phyloP scores from a whole-genome alignment of 768 basidiomycete species.

The Sistotremastrum suecicum region DNA sequence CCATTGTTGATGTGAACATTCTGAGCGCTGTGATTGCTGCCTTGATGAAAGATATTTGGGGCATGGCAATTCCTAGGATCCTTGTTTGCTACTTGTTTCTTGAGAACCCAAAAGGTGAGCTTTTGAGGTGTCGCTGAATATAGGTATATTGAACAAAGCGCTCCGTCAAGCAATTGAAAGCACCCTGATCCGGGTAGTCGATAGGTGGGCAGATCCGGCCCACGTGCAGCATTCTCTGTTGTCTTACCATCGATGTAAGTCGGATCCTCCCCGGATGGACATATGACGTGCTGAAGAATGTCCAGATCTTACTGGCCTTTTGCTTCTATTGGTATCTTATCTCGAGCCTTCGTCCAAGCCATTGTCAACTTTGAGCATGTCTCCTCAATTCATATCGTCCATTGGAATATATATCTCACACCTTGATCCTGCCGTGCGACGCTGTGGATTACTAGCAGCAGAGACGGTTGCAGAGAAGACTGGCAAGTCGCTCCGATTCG shows the following conservation, averaged over 20 bases:
- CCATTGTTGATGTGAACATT: no score
- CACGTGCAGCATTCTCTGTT: constrained; percentile 73
- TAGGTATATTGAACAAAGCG: background rate
- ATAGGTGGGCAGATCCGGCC: constrained; percentile 61
- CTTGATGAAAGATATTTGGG: no score
- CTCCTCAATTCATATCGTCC: constrained; percentile 48
- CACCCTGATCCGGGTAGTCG: constrained; percentile 21
- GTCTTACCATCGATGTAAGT: constrained; percentile 61
- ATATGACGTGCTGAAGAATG: background rate
- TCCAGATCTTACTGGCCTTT: constrained; percentile 57
- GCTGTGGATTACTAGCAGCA: constrained; percentile 86
- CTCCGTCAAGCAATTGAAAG: background rate
- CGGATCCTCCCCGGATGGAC: background rate
- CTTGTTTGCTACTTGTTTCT: no score
- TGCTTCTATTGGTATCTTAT: constrained; percentile 52
- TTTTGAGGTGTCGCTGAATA: no score
- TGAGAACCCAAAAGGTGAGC: no score
- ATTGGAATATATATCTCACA: constrained; percentile 70
- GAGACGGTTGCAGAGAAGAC: constrained; percentile 57
- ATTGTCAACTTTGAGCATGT: constrained; percentile 33
- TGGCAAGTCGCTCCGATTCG: constrained; percentile 63
- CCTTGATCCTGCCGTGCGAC: constrained; percentile 57
- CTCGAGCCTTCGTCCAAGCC: constrained; percentile 37
- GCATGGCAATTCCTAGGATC: no score
- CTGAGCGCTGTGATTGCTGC: no score